Conservation (phyloP, 192 early-diverging fungal genomes). For the Kappamyces sp. region DNA sequence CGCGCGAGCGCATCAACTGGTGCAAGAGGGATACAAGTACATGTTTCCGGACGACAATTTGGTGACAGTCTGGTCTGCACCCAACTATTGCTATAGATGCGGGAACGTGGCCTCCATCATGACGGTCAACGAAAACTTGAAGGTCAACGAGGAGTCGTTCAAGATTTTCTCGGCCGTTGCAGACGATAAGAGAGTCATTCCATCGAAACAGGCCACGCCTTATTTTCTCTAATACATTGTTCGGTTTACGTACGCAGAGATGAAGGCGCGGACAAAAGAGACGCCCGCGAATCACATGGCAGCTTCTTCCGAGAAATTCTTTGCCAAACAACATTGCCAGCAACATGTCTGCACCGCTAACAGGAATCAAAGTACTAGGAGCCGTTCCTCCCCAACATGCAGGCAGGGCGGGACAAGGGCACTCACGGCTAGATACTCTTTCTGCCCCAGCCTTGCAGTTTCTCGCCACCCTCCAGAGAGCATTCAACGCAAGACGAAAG, state of each 20-base stretch:
- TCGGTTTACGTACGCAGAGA: too few relatives aligned
- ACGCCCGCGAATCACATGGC: too few relatives aligned
- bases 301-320: too few relatives aligned
- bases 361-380: constrained; percentile 32
- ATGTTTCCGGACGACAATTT: constrained; percentile 89
- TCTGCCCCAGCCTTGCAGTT: constrained; percentile 76
- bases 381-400: constrained; percentile 43
- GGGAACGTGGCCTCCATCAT: constrained; percentile 61
- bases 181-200: constrained; percentile 71
- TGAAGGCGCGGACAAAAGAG: too few relatives aligned
- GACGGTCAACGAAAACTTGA: constrained; percentile 54
- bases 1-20: constrained; percentile 94
- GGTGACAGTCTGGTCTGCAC: constrained; percentile 91
- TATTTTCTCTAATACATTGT: constrained; percentile 57
- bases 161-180: constrained; percentile 96
- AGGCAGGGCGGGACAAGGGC: too few relatives aligned
- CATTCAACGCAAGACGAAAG: constrained; percentile 87
- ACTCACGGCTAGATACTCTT: constrained; percentile 73
- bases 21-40: constrained; percentile 97
- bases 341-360: constrained; percentile 10
- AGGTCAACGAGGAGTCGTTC: constrained; percentile 79
- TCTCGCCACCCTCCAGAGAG: constrained; percentile 81
- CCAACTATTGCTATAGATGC: constrained; percentile 61
- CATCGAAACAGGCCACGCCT: constrained; percentile 36
- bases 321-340: too few relatives aligned